phyloP scores from a whole-genome alignment of 2,329 filamentous ascomycete genomes.

The Trichoderma sp. region DNA sequence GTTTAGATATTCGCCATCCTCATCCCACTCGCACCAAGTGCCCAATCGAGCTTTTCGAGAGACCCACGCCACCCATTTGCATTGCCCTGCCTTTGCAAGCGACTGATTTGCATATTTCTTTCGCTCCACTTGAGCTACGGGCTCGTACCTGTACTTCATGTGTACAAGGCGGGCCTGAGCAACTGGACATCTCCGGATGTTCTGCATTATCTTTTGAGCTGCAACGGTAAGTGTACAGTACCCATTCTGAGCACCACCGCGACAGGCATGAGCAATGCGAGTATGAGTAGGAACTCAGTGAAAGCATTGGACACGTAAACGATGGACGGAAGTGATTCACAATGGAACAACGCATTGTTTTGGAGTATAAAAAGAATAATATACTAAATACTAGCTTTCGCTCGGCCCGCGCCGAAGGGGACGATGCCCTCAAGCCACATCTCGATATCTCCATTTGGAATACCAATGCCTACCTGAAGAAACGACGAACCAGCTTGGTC shows the following conservation, averaged over 20 bases:
- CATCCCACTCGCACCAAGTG: conserved; percentile 13
- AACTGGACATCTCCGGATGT: neutral
- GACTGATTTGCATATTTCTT: neutral
- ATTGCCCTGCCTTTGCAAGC: neutral
- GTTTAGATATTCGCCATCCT: neutral
- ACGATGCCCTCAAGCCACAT: neutral
- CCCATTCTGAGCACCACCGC: no score
- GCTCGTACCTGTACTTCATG: neutral
- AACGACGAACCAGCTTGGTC: neutral
- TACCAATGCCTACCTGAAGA: neutral
- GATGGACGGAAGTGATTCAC: neutral
- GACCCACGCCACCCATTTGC: conserved; percentile 24
- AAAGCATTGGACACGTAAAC: neutral
- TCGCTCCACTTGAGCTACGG: neutral
- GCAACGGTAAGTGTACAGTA: neutral
- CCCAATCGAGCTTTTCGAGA: conserved; percentile 23
- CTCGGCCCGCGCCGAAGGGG: neutral
- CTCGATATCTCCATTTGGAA: neutral
- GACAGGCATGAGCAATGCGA: neutral
- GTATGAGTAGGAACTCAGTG: neutral
- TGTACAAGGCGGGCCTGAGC: neutral
- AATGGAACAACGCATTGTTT: neutral
- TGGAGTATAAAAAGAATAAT: neutral
- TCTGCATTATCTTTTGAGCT: neutral
- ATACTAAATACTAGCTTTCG: neutral